Evolutionary conservation across 441 rosid genomes (phyloP), one percentile per base, ranked within the genome.

Genomic region (Arabidopsis hybrid): DNA sequence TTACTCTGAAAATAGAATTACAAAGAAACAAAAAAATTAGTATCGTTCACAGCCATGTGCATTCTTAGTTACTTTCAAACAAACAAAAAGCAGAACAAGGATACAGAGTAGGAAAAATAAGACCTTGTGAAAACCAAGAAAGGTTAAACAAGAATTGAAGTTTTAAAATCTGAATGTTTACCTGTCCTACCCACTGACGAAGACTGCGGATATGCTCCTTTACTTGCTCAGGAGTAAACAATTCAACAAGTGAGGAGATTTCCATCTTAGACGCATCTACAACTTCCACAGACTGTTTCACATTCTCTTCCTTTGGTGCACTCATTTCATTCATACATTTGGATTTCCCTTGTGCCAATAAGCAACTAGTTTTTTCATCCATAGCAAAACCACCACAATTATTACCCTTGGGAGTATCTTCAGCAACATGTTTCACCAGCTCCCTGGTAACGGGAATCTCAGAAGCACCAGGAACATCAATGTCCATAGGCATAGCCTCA

Each of bases 101-200:
- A 21, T 21, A 21, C 26, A 21, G 26, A 21, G 26, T 21, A 21
- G 26, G 26, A 21, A 21, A 21, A 21, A 21, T 21, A 2, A 29
- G 31, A 29, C 31, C 31, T 29, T 29, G 32, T 31, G 32, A 4
- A 31, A 31, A 31, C 32, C 32, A 31, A 31, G 6, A 31, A 31
- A 31, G 32, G 32, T 31, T 31, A 31, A 31, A 31, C 40, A 50
- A 49, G 42, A 49, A n/a, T 4, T 35, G 2, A 53, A 40, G 16
- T 38, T 36, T 38, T 6, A 59, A 6, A 38, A 52, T 21, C 1
- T 52, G 32, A 51, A 3, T 10, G n/a, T 31, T 52, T 83, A 92
- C 99, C 95, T 95, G 97, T 70, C 99, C 98, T 51, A 68, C 69
- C 98, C 98, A 95, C 76, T 78, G 98, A 78, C 98, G 88, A 66